phyloP scores from a whole-genome alignment of 163 green algal species.

The Scenedesmus sp. region DNA sequence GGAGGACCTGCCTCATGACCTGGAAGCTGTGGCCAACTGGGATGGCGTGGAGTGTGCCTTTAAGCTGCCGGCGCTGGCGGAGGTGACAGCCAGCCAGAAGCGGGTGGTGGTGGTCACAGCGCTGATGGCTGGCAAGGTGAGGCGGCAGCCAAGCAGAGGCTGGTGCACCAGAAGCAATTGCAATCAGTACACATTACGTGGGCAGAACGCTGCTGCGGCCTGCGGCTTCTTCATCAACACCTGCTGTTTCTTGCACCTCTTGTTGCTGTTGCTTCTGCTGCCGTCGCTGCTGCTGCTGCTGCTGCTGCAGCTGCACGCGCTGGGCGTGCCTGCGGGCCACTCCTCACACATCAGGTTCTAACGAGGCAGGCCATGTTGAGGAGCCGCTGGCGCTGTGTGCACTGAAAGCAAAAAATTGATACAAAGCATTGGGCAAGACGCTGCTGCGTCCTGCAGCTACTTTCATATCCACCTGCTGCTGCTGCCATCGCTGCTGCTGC shows the following conservation, averaged over 20 bases:
- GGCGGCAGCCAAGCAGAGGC: not conserved
- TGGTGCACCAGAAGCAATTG: too few relatives aligned
- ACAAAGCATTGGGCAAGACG: too few relatives aligned
- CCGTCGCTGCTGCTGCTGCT: not conserved
- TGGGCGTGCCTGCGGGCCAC: slow-evolving; percentile 51
- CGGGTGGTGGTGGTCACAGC: slow-evolving; percentile 57
- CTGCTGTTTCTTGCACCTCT: not conserved
- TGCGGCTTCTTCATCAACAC: too few relatives aligned
- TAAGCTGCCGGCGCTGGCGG: slow-evolving; percentile 38
- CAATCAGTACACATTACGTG: not conserved
- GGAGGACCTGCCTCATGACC: slow-evolving; percentile 36
- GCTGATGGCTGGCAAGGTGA: slow-evolving; percentile 60
- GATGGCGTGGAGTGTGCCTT: slow-evolving; percentile 50
- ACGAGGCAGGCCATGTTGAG: slow-evolving; percentile 70
- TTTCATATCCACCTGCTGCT: not conserved
- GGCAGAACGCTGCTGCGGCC: too few relatives aligned
- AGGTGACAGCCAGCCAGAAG: slow-evolving; percentile 24
- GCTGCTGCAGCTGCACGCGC: not conserved
- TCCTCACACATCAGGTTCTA: slow-evolving; percentile 66
- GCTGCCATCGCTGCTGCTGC: not conserved
- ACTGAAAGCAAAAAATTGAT: too few relatives aligned
- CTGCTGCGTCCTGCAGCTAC: not conserved
- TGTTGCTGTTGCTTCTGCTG: not conserved
- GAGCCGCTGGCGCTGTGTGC: slow-evolving; percentile 59
- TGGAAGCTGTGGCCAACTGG: slow-evolving; percentile 6